Conservation (phyloP, 176 grass and related monocot species). For the Thinopyrum elongatum region DNA sequence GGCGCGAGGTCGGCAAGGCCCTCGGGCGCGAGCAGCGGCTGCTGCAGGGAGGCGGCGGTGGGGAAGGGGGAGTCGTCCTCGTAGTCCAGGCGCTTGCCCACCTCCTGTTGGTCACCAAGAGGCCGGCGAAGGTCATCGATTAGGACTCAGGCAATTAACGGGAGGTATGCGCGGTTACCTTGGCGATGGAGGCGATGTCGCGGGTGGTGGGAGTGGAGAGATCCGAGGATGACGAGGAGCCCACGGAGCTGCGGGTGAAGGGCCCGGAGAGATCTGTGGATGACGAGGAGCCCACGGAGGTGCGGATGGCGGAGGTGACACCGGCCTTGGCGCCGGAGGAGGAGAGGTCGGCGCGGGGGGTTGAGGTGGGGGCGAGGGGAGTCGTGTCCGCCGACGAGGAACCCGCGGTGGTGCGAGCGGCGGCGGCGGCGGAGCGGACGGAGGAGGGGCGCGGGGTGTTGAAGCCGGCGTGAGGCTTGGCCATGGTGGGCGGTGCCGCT, state of each 20-base stretch:
- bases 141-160: background rate
- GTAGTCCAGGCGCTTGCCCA: background rate
- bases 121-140: background rate
- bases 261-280: background rate
- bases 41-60: background rate
- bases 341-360: background rate
- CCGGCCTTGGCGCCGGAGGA: background rate
- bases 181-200: background rate
- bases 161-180: background rate
- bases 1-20: background rate
- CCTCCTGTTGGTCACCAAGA: background rate
- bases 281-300: background rate
- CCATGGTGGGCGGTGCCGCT: slow-evolving; percentile 7
- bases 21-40: background rate
- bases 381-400: background rate
- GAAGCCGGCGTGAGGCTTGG: background rate
- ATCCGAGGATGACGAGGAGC: background rate
- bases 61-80: background rate
- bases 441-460: background rate
- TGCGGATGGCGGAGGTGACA: background rate
- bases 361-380: background rate
- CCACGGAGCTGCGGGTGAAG: background rate
- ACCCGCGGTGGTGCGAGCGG: background rate
- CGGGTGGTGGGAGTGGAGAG: background rate
- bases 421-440: background rate